Evolutionary conservation across 768 basidiomycete genomes (phyloP), one percentile per base, ranked within the genome.

Genomic region (Rhodotorula babjevae): DNA sequence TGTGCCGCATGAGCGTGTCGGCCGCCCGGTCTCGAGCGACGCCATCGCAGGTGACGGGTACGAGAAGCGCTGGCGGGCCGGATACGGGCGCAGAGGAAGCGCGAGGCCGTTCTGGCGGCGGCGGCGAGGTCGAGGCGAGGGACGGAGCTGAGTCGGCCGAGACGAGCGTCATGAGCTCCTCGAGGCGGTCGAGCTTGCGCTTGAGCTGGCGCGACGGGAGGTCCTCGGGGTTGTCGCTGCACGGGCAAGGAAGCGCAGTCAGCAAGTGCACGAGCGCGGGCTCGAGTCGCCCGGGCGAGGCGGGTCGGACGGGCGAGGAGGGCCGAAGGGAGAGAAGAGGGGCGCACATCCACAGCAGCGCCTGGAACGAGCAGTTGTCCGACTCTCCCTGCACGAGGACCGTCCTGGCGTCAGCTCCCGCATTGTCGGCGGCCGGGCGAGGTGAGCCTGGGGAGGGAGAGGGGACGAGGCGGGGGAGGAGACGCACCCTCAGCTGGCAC

Each of bases 181-280:
- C 74, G 42, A 75, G 68, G 0, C 61, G 63, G 61, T 75, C 74
- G 42, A 75, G 59, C 47, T 67, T 67, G 40, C 47, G 58, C 52
- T 70, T 70, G 25, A 74, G 67, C 49, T 74, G 69, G 8, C 69
- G 49, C 2, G 69, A 67, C 7, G 73, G 73, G 1, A 70, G 63
- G 29, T 71, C 66, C 8, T 74, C 73, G 7, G 50, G 53, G 40
- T 74, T 62, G 52, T 74, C 73, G 40, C 68, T 74, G 27, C 25
- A 16, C 5, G 4, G 12, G 36, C 3, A 42, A 18, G 9, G 23
- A 8, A 27, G 50, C 10, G 27, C 12, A 7, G 60, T 46, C 64
- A 58, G 40, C 3, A 9, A 11, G 19, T 31, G 4, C 15, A 6
- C 19, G 40, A 18, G 3, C 9, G 9, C 5, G 29, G 15, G 19